Percentiles rank a stretch among this genome's conserved stretches.
These are phyloP conservation scores for Linderina pennispora DNA, from an alignment of 192 early-diverging fungal species.

Conservation along the genomic window DNA sequence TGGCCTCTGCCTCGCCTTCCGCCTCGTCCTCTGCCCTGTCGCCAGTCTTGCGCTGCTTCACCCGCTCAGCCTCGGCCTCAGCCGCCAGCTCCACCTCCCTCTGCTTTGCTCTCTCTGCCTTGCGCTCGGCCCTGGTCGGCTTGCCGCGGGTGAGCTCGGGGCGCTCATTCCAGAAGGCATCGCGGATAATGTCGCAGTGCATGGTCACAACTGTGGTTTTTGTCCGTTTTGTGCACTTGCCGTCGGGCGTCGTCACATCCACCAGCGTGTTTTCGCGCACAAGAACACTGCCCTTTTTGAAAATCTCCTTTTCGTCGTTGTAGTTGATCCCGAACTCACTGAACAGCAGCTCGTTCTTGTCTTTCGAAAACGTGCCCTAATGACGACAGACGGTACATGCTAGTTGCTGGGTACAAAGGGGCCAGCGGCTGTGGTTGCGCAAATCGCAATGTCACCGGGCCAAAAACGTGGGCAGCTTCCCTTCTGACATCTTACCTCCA, in stretches of 20 bases:
- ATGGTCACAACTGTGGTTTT: conserved; percentile 49
- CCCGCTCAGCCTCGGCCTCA: too few species aligned
- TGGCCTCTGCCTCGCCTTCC: too few species aligned
- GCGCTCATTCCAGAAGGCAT: conserved; percentile 64
- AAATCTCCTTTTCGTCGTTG: conserved; percentile 74
- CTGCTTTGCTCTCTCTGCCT: not conserved
- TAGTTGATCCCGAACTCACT: conserved; percentile 84
- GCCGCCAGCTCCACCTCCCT: conserved; percentile 2
- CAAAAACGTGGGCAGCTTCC: too few species aligned
- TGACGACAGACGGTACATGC: too few species aligned
- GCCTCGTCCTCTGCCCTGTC: too few species aligned
- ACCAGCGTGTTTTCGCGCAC: conserved; percentile 48
- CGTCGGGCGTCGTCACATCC: conserved; percentile 8
- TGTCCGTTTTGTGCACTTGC: conserved; percentile 38
- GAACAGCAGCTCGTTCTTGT: conserved; percentile 92
- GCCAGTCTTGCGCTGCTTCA: too few species aligned
- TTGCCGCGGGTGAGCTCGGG: conserved; percentile 35
- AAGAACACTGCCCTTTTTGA: conserved; percentile 81
- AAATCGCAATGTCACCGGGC: too few species aligned
- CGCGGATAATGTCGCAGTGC: conserved; percentile 69
- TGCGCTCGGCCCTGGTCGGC: conserved; percentile 5
- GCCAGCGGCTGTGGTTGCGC: too few species aligned
- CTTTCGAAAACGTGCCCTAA: conserved; percentile 80
- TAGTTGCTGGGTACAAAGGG: too few species aligned
- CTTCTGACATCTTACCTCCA: conserved; percentile 71